Conservation (phyloP, 306 rosid species). For the Citrullus mucosospermus region DNA sequence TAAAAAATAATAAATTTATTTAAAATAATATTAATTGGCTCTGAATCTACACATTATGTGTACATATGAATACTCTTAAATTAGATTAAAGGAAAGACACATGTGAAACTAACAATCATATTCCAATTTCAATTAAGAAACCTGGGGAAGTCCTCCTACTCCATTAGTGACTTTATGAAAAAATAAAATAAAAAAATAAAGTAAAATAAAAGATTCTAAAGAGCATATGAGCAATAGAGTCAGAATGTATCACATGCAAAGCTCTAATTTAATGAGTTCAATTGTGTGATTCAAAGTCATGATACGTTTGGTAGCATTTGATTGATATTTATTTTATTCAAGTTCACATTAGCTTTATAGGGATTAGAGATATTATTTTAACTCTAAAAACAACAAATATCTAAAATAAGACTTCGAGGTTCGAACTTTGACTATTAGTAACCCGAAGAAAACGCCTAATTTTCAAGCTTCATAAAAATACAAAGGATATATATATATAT, state of each 20-base stretch:
- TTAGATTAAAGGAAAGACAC: background rate
- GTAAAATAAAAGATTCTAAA: conserved; percentile 2
- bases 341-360: background rate
- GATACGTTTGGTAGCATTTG: background rate
- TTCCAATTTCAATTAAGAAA: background rate
- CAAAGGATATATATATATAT: no score
- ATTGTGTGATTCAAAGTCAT: background rate
- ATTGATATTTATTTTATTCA: background rate
- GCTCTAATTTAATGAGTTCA: background rate
- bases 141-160: background rate
- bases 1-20: no score
- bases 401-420: background rate
- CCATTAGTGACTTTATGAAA: background rate
- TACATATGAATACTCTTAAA: background rate
- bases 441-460: background rate
- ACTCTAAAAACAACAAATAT: no score
- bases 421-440: background rate
- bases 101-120: background rate
- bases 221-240: background rate
- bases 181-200: background rate
- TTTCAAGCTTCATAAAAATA: no score
- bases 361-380: background rate
- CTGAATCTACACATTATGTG: background rate
- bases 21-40: background rate
- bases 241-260: background rate